Conservation (phyloP, 371 early-diverging fungal genomes). For the Basidiobolus meristosporus region DNA sequence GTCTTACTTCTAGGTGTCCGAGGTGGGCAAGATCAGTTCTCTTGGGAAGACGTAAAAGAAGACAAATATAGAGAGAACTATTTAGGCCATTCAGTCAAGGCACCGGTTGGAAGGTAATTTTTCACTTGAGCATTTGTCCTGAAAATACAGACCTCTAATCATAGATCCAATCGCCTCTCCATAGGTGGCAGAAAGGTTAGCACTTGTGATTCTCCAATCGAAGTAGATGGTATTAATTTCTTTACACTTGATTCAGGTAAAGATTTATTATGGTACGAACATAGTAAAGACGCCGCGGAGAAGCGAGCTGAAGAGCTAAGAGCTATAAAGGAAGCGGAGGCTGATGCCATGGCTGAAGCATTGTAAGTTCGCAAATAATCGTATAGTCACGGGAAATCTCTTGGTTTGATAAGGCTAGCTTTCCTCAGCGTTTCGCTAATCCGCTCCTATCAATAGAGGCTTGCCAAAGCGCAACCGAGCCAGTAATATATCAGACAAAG, state of each 20-base stretch:
- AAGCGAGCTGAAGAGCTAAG: slow-evolving; percentile 21
- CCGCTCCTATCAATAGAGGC: no score
- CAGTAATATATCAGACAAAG: no score
- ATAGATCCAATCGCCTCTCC: neutral
- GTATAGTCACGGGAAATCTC: no score
- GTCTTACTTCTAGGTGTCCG: slow-evolving; percentile 21
- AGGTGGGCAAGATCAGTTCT: slow-evolving; percentile 38
- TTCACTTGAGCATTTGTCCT: no score
- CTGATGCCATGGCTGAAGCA: slow-evolving; percentile 60
- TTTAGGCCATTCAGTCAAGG: slow-evolving; percentile 65
- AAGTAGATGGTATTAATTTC: neutral
- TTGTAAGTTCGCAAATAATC: no score
- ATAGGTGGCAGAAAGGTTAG: slow-evolving; percentile 28
- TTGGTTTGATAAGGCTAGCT: no score
- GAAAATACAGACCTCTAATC: no score
- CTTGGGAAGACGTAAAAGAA: slow-evolving; percentile 44
- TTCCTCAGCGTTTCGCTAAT: no score
- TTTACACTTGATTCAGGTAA: slow-evolving; percentile 21
- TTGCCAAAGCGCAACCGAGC: no score
- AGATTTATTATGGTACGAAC: slow-evolving; percentile 58
- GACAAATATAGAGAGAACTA: slow-evolving; percentile 75
- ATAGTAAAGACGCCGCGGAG: slow-evolving; percentile 16
- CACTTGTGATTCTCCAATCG: neutral
- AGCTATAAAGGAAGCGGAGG: slow-evolving; percentile 52
- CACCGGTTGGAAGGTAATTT: slow-evolving; percentile 53